phyloP scores from a whole-genome alignment of 371 early-diverging fungal species.

The Rhizomucor miehei region DNA sequence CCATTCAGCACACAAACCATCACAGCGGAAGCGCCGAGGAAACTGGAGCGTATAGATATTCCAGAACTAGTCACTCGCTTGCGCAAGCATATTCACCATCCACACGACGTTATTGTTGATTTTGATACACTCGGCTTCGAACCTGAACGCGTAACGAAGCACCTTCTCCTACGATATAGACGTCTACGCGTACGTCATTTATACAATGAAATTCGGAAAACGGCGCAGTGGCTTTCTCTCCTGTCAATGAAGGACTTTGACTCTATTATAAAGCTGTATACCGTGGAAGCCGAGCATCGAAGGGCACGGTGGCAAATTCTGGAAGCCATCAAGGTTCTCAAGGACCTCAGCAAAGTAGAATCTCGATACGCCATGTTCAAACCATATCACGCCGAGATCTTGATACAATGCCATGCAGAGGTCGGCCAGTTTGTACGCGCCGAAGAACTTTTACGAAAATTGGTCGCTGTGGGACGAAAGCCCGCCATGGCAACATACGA shows the following conservation, averaged over 20 bases:
- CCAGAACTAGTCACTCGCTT: constrained; percentile 1
- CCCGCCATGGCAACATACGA: constrained; percentile 22
- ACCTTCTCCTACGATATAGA: constrained; percentile 4
- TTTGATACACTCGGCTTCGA: background rate
- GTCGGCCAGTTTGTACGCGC: constrained; percentile 15
- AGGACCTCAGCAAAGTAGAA: constrained; percentile 7
- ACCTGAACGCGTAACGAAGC: background rate
- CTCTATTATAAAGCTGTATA: constrained; percentile 10
- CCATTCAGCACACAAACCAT: too few relatives aligned
- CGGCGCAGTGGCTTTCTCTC: constrained; percentile 8
- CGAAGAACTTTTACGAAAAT: constrained; percentile 10
- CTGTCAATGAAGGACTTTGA: constrained; percentile 14
- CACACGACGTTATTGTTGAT: background rate
- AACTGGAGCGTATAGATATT: background rate
- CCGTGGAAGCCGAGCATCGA: constrained; percentile 6
- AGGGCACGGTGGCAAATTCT: background rate
- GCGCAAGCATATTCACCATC: constrained; percentile 5
- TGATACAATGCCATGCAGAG: constrained; percentile 10
- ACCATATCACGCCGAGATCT: constrained; percentile 1
- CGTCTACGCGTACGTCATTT: constrained; percentile 4
- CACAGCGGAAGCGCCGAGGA: too few relatives aligned
- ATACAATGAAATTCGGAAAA: constrained; percentile 1
- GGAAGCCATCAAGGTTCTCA: constrained; percentile 6
- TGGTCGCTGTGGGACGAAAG: constrained; percentile 1
- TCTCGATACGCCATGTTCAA: constrained; percentile 2